Evolutionary conservation across 148 eudicot genomes (phyloP).

Genomic region (Fagopyrum tataricum): DNA sequence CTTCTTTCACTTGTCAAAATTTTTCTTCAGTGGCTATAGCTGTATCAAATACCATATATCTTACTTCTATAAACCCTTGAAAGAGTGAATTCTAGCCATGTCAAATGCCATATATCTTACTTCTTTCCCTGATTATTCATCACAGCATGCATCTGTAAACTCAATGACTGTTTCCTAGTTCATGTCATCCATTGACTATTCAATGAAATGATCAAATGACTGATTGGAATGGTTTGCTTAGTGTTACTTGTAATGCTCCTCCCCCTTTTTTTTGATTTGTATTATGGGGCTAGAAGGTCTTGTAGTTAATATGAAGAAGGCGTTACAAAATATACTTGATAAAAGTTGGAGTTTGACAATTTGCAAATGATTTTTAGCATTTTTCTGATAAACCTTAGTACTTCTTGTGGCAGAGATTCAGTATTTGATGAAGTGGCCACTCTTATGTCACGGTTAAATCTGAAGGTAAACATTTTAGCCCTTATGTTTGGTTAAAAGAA

Average conservation of each 20-base stretch:
- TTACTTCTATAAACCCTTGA: too few species aligned
- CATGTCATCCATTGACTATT: neutral
- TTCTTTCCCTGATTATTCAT: neutral
- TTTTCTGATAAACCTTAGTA: neutral
- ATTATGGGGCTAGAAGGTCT: neutral
- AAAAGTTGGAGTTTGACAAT: neutral
- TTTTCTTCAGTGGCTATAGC: too few species aligned
- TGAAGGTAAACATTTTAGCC: slow-evolving; percentile 38
- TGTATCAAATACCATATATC: too few species aligned
- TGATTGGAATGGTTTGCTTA: neutral
- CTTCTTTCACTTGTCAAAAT: too few species aligned
- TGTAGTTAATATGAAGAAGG: neutral
- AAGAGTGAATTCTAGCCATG: too few species aligned
- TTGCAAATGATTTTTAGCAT: neutral
- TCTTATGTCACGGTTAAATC: slow-evolving; percentile 56
- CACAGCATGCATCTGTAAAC: neutral
- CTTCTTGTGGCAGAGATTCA: slow-evolving; percentile 39
- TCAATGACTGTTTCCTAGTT: neutral
- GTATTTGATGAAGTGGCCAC: slow-evolving; percentile 51
- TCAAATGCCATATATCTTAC: neutral
- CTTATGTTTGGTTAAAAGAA: slow-evolving; percentile 11
- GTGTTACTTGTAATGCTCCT: neutral
- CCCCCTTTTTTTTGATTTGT: neutral
- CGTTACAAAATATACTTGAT: neutral
- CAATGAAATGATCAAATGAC: neutral